Percentiles rank a stretch among this genome's conserved stretches.
Evolutionary conservation across 768 basidiomycete genomes (phyloP).

Genomic region (Chiua virens): DNA sequence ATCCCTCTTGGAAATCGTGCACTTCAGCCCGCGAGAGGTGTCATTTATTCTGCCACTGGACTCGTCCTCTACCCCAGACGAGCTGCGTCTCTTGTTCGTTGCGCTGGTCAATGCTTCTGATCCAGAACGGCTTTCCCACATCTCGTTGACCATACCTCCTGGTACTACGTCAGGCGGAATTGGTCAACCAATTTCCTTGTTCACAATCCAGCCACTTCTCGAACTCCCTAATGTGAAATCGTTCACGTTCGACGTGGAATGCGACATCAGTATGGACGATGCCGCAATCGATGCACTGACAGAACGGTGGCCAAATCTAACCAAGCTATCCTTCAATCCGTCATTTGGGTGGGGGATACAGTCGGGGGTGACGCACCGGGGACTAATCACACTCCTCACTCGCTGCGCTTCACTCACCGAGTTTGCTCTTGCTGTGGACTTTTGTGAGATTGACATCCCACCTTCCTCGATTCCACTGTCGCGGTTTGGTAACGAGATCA

Average conservation of each 20-base stretch:
- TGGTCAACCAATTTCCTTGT: constrained; percentile 7
- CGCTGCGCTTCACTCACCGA: constrained; percentile 7
- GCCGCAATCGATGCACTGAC: constrained; percentile 15
- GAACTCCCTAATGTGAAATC: constrained; percentile 2
- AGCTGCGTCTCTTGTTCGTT: constrained; percentile 21
- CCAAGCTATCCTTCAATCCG: constrained; percentile 14
- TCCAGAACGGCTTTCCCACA: constrained; percentile 1
- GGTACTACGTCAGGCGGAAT: not conserved
- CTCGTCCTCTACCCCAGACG: constrained; percentile 12
- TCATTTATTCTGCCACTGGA: constrained; percentile 16
- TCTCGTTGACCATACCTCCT: constrained; percentile 7
- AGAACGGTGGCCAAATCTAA: constrained; percentile 21
- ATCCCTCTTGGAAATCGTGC: constrained; percentile 18
- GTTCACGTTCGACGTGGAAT: constrained; percentile 22
- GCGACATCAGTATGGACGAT: constrained; percentile 21
- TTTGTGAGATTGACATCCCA: constrained; percentile 16
- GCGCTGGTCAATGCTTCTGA: constrained; percentile 13
- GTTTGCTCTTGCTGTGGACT: constrained; percentile 24
- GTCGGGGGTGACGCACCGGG: constrained; percentile 18
- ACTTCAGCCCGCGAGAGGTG: constrained; percentile 13
- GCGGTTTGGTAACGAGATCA: constrained; percentile 9
- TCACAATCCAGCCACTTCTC: constrained; percentile 21
- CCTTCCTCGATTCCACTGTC: not conserved
- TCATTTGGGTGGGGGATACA: constrained; percentile 17
- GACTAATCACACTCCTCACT: constrained; percentile 21